A percentile compares a stretch with the other conserved stretches of the same genome.
phyloP scores from a whole-genome alignment of 768 basidiomycete species.

The Mycena sanguinolenta region DNA sequence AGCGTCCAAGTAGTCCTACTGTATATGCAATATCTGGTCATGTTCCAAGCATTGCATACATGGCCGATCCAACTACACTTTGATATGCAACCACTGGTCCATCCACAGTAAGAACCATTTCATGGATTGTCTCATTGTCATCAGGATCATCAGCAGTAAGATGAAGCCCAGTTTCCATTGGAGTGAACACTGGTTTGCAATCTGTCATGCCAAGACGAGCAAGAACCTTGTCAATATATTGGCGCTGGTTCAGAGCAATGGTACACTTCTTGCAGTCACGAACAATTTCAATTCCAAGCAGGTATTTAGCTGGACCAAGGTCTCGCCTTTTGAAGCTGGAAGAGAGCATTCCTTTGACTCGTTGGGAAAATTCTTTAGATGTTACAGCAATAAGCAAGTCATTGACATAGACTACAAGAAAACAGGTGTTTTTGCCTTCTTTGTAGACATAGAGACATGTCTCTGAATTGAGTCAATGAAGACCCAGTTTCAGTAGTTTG shows the following conservation, averaged over 20 bases:
- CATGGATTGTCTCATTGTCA: constrained; percentile 1
- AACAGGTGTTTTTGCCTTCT: neutral
- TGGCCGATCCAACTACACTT: constrained; percentile 1
- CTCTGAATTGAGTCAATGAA: neutral
- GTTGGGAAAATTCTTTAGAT: neutral
- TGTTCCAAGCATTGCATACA: constrained; percentile 12
- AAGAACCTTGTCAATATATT: neutral
- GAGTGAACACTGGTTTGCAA: neutral
- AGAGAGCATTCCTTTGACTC: neutral
- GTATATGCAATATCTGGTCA: constrained; percentile 9
- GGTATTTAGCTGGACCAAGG: neutral
- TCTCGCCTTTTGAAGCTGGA: constrained; percentile 14
- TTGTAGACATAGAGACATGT: neutral
- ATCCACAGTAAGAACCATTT: neutral
- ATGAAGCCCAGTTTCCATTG: neutral
- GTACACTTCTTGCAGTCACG: neutral
- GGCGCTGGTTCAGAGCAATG: neutral
- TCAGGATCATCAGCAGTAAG: constrained; percentile 2
- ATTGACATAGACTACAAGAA: constrained; percentile 3
- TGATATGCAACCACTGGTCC: constrained; percentile 3
- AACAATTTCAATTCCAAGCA: neutral
- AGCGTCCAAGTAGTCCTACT: constrained; percentile 6
- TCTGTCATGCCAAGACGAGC: neutral
- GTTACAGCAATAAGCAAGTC: constrained; percentile 1
- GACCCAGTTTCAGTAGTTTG: neutral